Evolutionary conservation across 495 filamentous ascomycete species (phyloP).

Genomic region (Xylaria curta): DNA sequence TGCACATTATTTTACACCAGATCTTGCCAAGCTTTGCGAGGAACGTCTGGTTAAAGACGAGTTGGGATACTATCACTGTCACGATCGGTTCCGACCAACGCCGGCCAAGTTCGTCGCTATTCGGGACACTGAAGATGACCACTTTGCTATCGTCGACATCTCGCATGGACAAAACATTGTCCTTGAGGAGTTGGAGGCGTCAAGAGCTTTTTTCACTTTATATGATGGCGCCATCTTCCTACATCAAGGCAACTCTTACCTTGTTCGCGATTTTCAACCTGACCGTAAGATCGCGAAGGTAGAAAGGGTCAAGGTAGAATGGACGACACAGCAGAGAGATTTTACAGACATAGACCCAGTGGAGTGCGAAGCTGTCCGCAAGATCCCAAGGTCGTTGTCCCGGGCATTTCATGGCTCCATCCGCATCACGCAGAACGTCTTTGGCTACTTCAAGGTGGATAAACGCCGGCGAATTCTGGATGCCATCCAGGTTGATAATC

Average conservation of each 20-base stretch:
- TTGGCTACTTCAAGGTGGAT: constrained; percentile 96
- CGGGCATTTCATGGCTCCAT: constrained; percentile 86
- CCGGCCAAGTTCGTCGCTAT: constrained; percentile 87
- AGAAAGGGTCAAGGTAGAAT: constrained; percentile 87
- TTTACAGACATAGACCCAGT: constrained; percentile 92
- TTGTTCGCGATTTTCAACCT: constrained; percentile 86
- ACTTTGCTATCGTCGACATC: constrained; percentile 92
- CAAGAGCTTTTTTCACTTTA: constrained; percentile 91
- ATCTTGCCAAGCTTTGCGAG: constrained; percentile 72
- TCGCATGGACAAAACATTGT: constrained; percentile 82
- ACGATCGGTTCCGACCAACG: constrained; percentile 83
- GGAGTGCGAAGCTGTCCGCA: constrained; percentile 82
- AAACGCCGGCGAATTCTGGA: constrained; percentile 83
- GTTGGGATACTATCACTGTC: constrained; percentile 86
- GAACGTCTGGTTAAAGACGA: constrained; percentile 77
- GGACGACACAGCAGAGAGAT: constrained; percentile 92
- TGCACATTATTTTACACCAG: constrained; percentile 76
- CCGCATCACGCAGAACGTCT: constrained; percentile 82
- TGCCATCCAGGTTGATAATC: constrained; percentile 90
- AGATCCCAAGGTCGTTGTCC: constrained; percentile 54
- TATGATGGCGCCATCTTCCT: constrained; percentile 98
- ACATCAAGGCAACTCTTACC: constrained; percentile 90
- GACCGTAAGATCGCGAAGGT: constrained; percentile 74
- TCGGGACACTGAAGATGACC: constrained; percentile 88
- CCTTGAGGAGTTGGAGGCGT: constrained; percentile 94